Evolutionary conservation across 495 filamentous ascomycete species (phyloP).

Genomic region (Penicillium maclennaniae): DNA sequence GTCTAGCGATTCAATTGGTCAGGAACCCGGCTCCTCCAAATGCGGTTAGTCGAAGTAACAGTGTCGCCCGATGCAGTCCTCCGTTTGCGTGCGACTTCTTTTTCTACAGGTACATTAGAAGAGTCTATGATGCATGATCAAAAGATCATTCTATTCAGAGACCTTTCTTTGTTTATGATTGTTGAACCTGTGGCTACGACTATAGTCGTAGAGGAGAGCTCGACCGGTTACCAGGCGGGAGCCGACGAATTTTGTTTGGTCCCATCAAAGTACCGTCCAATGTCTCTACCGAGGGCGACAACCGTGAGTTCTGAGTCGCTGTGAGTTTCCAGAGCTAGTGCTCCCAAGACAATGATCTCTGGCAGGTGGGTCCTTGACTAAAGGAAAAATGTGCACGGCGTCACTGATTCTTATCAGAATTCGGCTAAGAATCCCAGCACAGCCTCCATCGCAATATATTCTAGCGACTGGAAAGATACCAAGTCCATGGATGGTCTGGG

Average conservation of each 20-base stretch:
- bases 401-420: slow-evolving; percentile 10
- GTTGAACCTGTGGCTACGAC: not conserved
- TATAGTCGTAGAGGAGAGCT: not conserved
- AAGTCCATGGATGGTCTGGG: not conserved
- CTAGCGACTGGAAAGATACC: not conserved
- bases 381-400: not conserved
- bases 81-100: not conserved
- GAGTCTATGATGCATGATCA: not conserved
- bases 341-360: not conserved
- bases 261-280: not conserved
- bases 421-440: not conserved
- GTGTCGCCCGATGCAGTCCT: not conserved
- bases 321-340: not conserved
- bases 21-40: not conserved
- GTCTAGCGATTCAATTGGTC: not conserved
- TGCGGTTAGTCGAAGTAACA: not conserved
- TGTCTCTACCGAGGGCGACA: not conserved
- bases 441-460: not conserved
- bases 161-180: not conserved
- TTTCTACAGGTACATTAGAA: not conserved
- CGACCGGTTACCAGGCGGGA: not conserved
- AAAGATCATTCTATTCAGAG: not conserved
- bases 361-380: not conserved
- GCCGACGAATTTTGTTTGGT: not conserved
- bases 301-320: not conserved